Evolutionary conservation across 2,329 filamentous ascomycete species (phyloP).

Genomic region (Diaporthe helianthi): DNA sequence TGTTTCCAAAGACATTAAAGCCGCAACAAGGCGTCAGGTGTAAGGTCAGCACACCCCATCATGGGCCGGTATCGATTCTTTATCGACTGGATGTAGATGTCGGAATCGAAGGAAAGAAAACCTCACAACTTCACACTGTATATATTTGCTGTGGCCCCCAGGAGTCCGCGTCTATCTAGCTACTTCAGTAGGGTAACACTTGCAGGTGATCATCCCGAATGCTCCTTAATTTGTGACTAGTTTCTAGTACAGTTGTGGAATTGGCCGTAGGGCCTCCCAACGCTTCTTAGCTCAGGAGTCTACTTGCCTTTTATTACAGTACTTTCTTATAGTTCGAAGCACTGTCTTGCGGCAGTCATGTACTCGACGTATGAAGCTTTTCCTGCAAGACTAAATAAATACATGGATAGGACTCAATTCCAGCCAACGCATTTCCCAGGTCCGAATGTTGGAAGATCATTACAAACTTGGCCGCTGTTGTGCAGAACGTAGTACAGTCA

Average conservation of each 20-base stretch:
- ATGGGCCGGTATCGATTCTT: slow-evolving; percentile 7
- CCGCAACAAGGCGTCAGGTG: slow-evolving; percentile 25
- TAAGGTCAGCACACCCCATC: slow-evolving; percentile 12
- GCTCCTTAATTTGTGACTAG: neutral
- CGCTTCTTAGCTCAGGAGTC: neutral
- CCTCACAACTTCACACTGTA: slow-evolving; percentile 28
- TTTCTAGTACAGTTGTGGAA: neutral
- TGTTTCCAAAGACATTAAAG: slow-evolving; percentile 24
- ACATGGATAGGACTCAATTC: too few relatives aligned
- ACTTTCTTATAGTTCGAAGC: neutral
- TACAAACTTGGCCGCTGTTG: neutral
- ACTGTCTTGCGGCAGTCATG: neutral
- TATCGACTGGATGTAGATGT: slow-evolving; percentile 33
- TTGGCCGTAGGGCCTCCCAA: neutral
- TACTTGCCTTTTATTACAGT: neutral
- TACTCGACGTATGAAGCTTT: neutral
- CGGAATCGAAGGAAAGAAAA: slow-evolving; percentile 22
- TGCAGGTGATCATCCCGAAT: neutral
- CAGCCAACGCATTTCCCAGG: neutral
- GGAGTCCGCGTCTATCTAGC: neutral
- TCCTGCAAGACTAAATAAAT: neutral
- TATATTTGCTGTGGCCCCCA: slow-evolving; percentile 11
- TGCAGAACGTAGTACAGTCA: neutral
- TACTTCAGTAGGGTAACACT: slow-evolving; percentile 20
- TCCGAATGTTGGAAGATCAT: neutral